phyloP scores from a whole-genome alignment of 257 asterid species.

The Craterostigma plantagineum region DNA sequence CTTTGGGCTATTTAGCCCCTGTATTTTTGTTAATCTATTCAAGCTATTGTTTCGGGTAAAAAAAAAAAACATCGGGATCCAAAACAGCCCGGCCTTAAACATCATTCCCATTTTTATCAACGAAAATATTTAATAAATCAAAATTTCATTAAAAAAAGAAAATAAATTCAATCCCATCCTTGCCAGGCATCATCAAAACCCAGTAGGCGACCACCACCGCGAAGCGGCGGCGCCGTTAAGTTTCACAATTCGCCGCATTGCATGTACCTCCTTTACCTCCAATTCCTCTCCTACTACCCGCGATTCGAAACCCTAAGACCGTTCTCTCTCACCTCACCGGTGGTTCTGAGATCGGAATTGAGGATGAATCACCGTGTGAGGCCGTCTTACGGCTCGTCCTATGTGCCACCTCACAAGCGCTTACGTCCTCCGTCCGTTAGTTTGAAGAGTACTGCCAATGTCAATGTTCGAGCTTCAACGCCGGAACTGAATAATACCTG shows the following conservation, averaged over 20 bases:
- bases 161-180: too few relatives aligned
- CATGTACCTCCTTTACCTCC: slow-evolving; percentile 37
- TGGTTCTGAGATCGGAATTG: slow-evolving; percentile 6
- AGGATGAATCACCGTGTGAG: slow-evolving; percentile 48
- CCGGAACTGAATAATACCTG: slow-evolving; percentile 17
- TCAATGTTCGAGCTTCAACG: slow-evolving; percentile 8
- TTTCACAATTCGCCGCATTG: slow-evolving; percentile 9
- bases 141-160: too few relatives aligned
- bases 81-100: too few relatives aligned
- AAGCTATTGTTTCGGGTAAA: too few relatives aligned
- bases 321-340: slow-evolving; percentile 11
- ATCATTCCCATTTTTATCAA: too few relatives aligned
- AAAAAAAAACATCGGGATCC: too few relatives aligned
- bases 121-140: too few relatives aligned
- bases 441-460: slow-evolving; percentile 13
- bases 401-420: slow-evolving; percentile 74
- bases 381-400: slow-evolving; percentile 27
- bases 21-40: too few relatives aligned
- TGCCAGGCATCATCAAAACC: too few relatives aligned
- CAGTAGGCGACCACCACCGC: background rate
- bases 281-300: slow-evolving; percentile 13
- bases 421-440: slow-evolving; percentile 20
- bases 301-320: slow-evolving; percentile 38
- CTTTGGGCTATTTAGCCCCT: too few relatives aligned
- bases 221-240: slow-evolving; percentile 5